Evolutionary conservation across 345 rosid genomes (phyloP).

Genomic region (Eutrema japonicum): DNA sequence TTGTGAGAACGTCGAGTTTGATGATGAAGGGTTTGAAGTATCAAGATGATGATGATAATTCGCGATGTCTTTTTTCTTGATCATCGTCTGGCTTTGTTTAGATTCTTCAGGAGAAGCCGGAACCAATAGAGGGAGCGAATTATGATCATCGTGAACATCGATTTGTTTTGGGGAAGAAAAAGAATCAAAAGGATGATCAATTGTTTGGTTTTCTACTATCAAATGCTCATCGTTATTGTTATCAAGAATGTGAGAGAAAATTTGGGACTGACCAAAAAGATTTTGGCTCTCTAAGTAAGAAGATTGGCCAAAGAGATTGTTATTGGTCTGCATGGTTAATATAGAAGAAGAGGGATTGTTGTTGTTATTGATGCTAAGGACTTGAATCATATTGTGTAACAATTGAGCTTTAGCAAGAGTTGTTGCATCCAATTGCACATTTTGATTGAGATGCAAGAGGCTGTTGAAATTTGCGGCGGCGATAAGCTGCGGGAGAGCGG

Average conservation of each 20-base stretch:
- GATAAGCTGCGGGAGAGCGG: slow-evolving; percentile 57
- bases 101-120: slow-evolving; percentile 51
- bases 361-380: slow-evolving; percentile 37
- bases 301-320: slow-evolving; percentile 40
- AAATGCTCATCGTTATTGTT: slow-evolving; percentile 34
- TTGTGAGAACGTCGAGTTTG: slow-evolving; percentile 60
- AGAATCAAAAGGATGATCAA: slow-evolving; percentile 33
- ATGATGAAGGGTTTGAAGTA: slow-evolving; percentile 56
- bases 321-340: slow-evolving; percentile 43
- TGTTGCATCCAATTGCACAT: slow-evolving; percentile 55
- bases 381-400: slow-evolving; percentile 53
- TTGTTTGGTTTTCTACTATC: slow-evolving; percentile 29
- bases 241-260: slow-evolving; percentile 41
- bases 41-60: slow-evolving; percentile 20
- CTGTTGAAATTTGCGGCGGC: slow-evolving; percentile 60
- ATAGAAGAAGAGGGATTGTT: slow-evolving; percentile 20
- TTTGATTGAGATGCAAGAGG: slow-evolving; percentile 48
- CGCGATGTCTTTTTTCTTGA: slow-evolving; percentile 31
- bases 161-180: slow-evolving; percentile 30
- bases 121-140: slow-evolving; percentile 53
- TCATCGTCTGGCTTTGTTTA: slow-evolving; percentile 24
- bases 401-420: slow-evolving; percentile 63
- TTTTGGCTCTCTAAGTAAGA: slow-evolving; percentile 40
- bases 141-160: slow-evolving; percentile 24
- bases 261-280: slow-evolving; percentile 42